Evolutionary conservation across 73 alveolate species (phyloP), one percentile per base, ranked within the genome.

Genomic region (Durusdinium trenchii): DNA sequence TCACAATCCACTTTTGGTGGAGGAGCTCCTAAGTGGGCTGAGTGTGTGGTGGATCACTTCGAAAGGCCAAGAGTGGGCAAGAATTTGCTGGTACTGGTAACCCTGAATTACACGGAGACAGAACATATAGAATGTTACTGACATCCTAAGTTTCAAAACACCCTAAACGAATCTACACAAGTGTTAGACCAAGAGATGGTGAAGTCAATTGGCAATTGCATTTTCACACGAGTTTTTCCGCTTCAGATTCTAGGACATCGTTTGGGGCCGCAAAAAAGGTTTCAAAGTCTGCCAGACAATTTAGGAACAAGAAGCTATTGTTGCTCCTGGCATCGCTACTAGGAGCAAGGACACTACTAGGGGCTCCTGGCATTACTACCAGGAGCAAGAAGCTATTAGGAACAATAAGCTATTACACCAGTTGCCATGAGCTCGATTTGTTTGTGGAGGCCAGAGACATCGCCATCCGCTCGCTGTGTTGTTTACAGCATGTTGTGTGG

Each of bases 401-500:
- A n/a, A n/a, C n/a, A n/a, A n/a, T n/a, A 9, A 12, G 28, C 9
- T 12, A 54, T 54, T 54, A 12, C 64, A 12, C 64, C 28, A 54
- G 9, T 6, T 30, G 10, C 78, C 78, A 10, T 64, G 78, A 23
- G 78, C 36, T 30, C 40, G 7, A 40, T 30, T 14, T 5, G 16
- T 64, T 30, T 64, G 43, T 20, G 12, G 57, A 84, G 94, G 94
- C 94, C 94, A 30, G 51, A 48, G 50, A 51, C 78, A 6, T 84
- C 94, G 10, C n/a, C 43, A 5, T 6, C 52, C 23, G 94, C 94
- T 14, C 78, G 78, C 78, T 18, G 32, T 38, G 35, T 48, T 57
- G 94, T 84, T 76, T 84, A 84, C 76, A 50, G 52, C 76, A 84
- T 84, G 94, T 45, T 84, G 94, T 47, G 94, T 36, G n/a, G 54